Evolutionary conservation across 2,329 filamentous ascomycete species (phyloP), one percentile per base, ranked within the genome.

Genomic region (Sarocladium kiliense): DNA sequence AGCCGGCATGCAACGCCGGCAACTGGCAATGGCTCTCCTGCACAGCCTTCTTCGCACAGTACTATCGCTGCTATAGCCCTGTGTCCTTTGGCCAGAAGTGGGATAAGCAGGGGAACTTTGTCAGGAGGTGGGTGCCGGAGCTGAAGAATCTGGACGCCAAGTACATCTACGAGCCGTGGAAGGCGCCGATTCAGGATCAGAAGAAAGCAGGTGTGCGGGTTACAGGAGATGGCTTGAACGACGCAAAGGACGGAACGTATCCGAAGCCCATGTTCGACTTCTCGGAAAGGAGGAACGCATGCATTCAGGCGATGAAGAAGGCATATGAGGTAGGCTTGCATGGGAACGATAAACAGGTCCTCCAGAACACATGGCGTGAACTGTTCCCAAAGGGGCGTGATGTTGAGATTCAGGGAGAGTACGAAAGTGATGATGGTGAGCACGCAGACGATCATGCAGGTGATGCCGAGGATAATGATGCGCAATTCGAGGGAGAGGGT

Each of bases 231-330:
- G 78, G 77, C 2, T 65, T 75, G 26, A 65, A 63, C 6, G 69
- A 70, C 19, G 50, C 21, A 5, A 61, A 66, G 32, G 71, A 75
- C 23, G 76, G 74, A 1, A 70, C 77, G 1, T 92, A 91, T 66
- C 87, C 87, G 1, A 86, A 86, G 65, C 86, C 87, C 1, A 91
- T 91, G 80, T 89, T 92, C 65, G 87, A 91, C 68, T 92, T 91
- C 64, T 66, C 73, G 18, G 77, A 82, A 65, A 73, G 84, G 60
- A 77, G 86, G 54, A 74, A 78, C 6, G 70, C 81, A 2, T 91
- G 88, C 62, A 71, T 91, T 1, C 70, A 79, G 39, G 82, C 80
- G 0, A 84, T 91, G 80, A 91, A 90, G 73, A 77, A 78, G 45
- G 88, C 87, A 0, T 91, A 90, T 65, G 65, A 74, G 6, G 76